phyloP scores from a whole-genome alignment of 2,329 filamentous ascomycete genomes.

The Neophaeococcomyces mojaviensis region DNA sequence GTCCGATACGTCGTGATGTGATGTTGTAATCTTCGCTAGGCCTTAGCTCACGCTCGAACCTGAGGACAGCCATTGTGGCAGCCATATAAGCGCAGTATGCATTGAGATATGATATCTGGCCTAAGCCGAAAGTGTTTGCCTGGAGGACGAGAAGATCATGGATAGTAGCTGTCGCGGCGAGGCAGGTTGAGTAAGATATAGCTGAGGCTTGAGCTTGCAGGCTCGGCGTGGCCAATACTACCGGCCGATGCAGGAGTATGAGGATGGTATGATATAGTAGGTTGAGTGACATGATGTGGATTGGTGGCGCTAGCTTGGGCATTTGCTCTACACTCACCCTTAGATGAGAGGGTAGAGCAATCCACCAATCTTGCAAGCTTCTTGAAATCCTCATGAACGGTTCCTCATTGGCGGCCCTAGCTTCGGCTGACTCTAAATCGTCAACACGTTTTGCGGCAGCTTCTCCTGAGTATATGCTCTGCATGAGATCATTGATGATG shows the following conservation, averaged over 20 bases:
- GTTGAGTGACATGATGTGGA: slow-evolving; percentile 39
- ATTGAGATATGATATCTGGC: slow-evolving; percentile 24
- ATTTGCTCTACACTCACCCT: slow-evolving; percentile 29
- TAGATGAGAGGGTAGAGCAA: slow-evolving; percentile 37
- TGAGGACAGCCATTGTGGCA: slow-evolving; percentile 24
- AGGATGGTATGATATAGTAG: slow-evolving; percentile 46
- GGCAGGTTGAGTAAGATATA: slow-evolving; percentile 21
- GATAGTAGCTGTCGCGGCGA: slow-evolving; percentile 21
- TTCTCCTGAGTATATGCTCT: slow-evolving; percentile 38
- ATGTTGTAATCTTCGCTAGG: slow-evolving; percentile 16
- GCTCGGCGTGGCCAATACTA: slow-evolving; percentile 30
- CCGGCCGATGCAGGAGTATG: slow-evolving; percentile 49
- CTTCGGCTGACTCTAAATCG: slow-evolving; percentile 12
- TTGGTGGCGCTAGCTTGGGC: slow-evolving; percentile 31
- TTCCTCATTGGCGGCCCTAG: slow-evolving; percentile 14
- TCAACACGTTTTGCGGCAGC: slow-evolving; percentile 32
- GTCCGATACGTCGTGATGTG: slow-evolving; percentile 15
- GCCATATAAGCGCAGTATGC: slow-evolving; percentile 25
- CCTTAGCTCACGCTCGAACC: slow-evolving; percentile 21
- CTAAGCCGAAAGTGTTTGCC: slow-evolving; percentile 23
- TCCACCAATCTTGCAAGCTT: slow-evolving; percentile 38
- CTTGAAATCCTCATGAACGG: slow-evolving; percentile 31
- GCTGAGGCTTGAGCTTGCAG: slow-evolving; percentile 12
- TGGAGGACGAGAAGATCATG: slow-evolving; percentile 23
- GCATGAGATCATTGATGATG: slow-evolving; percentile 41